Evolutionary conservation across 306 rosid genomes (phyloP), one percentile per base, ranked within the genome.

Genomic region (Quercus variabilis): DNA sequence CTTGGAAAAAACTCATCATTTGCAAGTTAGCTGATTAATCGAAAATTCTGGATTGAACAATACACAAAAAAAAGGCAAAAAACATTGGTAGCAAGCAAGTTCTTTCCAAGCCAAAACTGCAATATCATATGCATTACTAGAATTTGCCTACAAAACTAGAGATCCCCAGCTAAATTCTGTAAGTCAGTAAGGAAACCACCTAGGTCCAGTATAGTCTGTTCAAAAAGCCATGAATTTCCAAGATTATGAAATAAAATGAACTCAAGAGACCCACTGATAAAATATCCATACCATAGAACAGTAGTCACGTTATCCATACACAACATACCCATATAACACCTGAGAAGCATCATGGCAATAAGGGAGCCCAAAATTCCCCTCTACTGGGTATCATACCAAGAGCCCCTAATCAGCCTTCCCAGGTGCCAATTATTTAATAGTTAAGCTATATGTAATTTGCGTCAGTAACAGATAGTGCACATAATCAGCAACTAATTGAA

Each of bases 331-430:
- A 84, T 81, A 60, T 81, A 68, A 41, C 89, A 88, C 86, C 92
- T 76, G 77, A 80, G 88, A 86, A 83, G 90, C 92, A 89, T 92
- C 94, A 86, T 64, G 84, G 82, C 86, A 87, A 74, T 75, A 78
- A 83, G 91, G 88, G 88, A 84, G 85, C 88, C 74, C 88, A 56
- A 56, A 74, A 86, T 82, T 84, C 77, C 81, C 76, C 76, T 20
- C 82, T 85, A 82, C 20, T 17, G 70, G 86, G 77, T 77, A 79
- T 81, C 87, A 71, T 67, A 73, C 73, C 35, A 84, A 31, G 71
- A 85, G 83, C 84, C 79, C 93, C 86, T 78, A 74, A 84, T 89
- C 93, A 89, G 93, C 89, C 86, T 84, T 90, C 88, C 78, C 80
- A 82, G 88, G 86, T 86, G 91, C 18, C 65, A 58, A 76, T 88